Evolutionary conservation across 2,329 filamentous ascomycete genomes (phyloP), one percentile per base, ranked within the genome.

Genomic region (Madurella fahalii): DNA sequence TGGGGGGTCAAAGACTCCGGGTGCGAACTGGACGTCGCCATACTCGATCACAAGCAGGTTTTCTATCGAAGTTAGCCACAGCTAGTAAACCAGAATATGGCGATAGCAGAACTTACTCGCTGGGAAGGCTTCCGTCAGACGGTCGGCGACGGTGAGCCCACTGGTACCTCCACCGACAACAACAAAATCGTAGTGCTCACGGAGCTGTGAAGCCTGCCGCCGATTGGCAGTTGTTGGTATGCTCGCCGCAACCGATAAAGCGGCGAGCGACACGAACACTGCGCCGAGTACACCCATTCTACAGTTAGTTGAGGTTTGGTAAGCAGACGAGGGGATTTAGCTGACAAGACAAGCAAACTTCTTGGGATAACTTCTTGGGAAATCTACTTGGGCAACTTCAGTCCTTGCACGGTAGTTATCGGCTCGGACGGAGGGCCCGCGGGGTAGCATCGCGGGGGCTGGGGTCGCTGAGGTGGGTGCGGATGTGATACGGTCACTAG

Each of bases 131-230:
- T 62, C 64, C 18, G 64, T 63, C 17, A 70, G 58, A 37, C 68
- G 67, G 55, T 69, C 66, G 18, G 68, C 69, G 13, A 70, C 63
- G 5, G 68, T 69, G 47, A 70, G 56, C 5, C 69, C 69, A 7
- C 66, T 61, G 1, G 68, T 71, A 25, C 69, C 69, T 20, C 63
- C 68, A 31, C 68, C 68, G 17, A 66, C 64, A 32, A 69, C 56
- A 20, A 68, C 58, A 56, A 68, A 68, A 61, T 69, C 67, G 52
- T 64, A 64, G 13, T 67, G 59, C 31, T 63, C 56, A 4, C 66
- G 61, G 31, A 68, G 61, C 54, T 67, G 49, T 13, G 65, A 57
- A 25, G 62, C 59, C 50, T 67, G 64, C 13, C 63, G 61, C 56
- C 55, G 42, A 17, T 40, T 46, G 50, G 31, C 34, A 5, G 32